Evolutionary conservation across 2,329 filamentous ascomycete genomes (phyloP), one percentile per base, ranked within the genome.

Genomic region (Colletotrichum sojae): DNA sequence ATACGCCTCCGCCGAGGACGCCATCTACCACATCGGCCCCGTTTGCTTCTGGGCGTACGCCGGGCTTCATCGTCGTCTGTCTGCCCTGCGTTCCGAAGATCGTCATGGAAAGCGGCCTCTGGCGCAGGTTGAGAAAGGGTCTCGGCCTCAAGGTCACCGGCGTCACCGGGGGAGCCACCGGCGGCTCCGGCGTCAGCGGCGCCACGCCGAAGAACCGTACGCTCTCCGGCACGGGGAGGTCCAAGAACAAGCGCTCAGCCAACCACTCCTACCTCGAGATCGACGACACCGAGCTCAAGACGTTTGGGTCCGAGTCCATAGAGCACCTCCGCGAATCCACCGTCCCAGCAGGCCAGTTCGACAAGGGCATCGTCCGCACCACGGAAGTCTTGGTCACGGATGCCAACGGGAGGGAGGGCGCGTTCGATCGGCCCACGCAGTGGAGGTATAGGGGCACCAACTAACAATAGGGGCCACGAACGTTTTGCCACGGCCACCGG

Each of bases 31-130:
- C 12, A 76, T 84, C 46, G 80, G 78, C 0, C 78, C 80, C 1
- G 72, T 84, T 1, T 65, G 81, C 15, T 83, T 84, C 73, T 85
- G 83, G 83, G 82, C 79, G 4, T 76, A 73, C 31, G 83, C 78
- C 5, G 83, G 83, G 80, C 8, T 84, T 85, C 73, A 80, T 84
- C 70, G 79, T 83, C 56, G 67, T 80, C 46, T 77, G 79, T 57
- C 70, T 82, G 43, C 81, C 82, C 5, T 80, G 77, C 46, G 69
- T 81, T 0, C 80, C 82, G 3, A 83, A 80, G 70, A 74, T 83
- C 25, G 67, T 82, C 1, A 16, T 31, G 18, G 43, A 58, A 13
- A 48, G 43, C 27, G 56, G 56, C 5, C 22, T 58, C 45, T 48
- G 43, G 6, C 56, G 54, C 54, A 43, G 27, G 16, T 12, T 57